Conservation (phyloP, 129 eudicot genomes). For the Arctium minus region DNA sequence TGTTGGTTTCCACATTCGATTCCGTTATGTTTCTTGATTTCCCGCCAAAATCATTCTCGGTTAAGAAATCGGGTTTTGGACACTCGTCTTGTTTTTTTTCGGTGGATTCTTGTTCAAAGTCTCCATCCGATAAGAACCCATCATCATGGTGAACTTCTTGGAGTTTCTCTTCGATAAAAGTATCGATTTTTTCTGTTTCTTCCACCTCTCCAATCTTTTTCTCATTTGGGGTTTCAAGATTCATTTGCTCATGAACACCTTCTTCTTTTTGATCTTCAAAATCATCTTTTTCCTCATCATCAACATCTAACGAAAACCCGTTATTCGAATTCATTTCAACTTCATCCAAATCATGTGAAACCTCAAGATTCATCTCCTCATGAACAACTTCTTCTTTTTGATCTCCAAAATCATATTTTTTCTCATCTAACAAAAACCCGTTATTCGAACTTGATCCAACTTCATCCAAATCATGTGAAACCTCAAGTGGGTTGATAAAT, state of each 20-base stretch:
- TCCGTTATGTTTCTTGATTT: neutral
- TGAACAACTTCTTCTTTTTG: neutral
- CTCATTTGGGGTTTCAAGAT: neutral
- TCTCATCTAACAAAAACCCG: slow-evolving; percentile 7
- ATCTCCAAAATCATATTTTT: neutral
- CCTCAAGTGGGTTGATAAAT: slow-evolving; percentile 19
- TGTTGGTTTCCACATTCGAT: slow-evolving; percentile 6
- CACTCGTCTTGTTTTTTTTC: slow-evolving; percentile 6
- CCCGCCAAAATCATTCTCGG: slow-evolving; percentile 42
- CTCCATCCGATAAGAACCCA: slow-evolving; percentile 63
- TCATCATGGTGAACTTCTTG: slow-evolving; percentile 36
- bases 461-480: slow-evolving; percentile 15
- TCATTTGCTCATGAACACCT: slow-evolving; percentile 1
- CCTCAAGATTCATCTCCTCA: neutral
- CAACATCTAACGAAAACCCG: slow-evolving; percentile 1
- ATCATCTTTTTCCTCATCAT: slow-evolving; percentile 13
- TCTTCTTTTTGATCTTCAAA: slow-evolving; percentile 9
- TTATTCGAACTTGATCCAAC: neutral
- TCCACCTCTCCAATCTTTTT: slow-evolving; percentile 15
- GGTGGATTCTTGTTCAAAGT: slow-evolving; percentile 43
- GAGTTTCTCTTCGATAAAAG: slow-evolving; percentile 8
- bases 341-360: slow-evolving; percentile 15
- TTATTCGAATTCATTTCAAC: neutral
- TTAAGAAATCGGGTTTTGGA: slow-evolving; percentile 35
- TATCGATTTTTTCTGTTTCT: slow-evolving; percentile 16